Base-by-base conservation (phyloP, 2,329 filamentous ascomycete genomes). In the Mycocentrospora acerina region DNA sequence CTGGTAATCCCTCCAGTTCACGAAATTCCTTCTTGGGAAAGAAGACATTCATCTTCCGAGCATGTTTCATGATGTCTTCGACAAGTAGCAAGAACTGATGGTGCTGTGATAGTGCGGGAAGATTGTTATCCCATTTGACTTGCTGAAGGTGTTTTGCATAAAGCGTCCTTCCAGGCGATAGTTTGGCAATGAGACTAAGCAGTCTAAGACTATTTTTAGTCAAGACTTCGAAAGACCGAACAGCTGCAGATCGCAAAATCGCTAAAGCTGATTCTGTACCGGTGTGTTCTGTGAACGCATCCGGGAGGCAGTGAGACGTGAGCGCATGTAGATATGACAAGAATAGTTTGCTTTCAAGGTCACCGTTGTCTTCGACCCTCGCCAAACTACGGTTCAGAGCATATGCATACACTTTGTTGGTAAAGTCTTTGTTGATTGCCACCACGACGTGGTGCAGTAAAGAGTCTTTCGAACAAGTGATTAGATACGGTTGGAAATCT, bases 241-340 rank as follows among this genome's bases (percentile, higher is more conserved):
- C 58, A 0, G 76, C 67, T 0, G 76, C 76, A 0, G 75, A 78
- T 0, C 41, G 29, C 1, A 83, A 53, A 1, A 79, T 76, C 0
- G 53, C 45, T 0, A 83, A 48, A 0, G 78, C 76, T 31, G 76
- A 57, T 45, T 83, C 79, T 0, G 77, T 80, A 0, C 81, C 80
- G 0, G 77, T 83, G 4, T 60, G 57, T 0, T 50, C 31, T 0
- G 73, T 78, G 0, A 82, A 61, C 0, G 59, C 61, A 46, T 83
- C 79, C 0, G 74, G 72, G 0, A 79, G 57, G 17, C 69, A 77
- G 32, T 71, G 70, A 0, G 78, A 77, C 0, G 80, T 83, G 0
- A 80, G 40, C 0, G 74, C 78, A 44, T 83, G 79, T 0, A 83
- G 56, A 18, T 76, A 75, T 7, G 41, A 66, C 0, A 80, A 60